Evolutionary conservation across 805 yeast species (phyloP).

Genomic region (Candida vaughaniae): DNA sequence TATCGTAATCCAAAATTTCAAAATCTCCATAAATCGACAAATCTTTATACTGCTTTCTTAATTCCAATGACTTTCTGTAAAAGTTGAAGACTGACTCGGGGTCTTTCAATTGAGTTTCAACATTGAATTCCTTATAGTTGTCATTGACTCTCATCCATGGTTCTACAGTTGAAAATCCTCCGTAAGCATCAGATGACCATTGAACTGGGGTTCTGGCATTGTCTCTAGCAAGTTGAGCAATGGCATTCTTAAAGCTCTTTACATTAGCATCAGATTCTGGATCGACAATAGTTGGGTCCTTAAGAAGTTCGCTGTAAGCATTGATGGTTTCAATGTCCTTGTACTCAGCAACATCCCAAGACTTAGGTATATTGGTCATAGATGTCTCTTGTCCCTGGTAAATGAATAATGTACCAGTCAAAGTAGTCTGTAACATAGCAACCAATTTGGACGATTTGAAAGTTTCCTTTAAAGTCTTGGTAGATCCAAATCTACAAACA

Average conservation of each 20-base stretch:
- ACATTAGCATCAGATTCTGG: constrained; percentile 2
- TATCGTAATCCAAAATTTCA: constrained; percentile 42
- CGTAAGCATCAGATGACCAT: constrained; percentile 46
- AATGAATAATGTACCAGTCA: constrained; percentile 55
- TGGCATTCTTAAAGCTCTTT: constrained; percentile 26
- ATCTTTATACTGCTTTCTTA: constrained; percentile 46
- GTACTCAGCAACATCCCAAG: constrained; percentile 51
- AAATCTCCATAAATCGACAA: constrained; percentile 48
- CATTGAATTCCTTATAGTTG: constrained; percentile 50
- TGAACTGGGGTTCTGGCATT: constrained; percentile 58
- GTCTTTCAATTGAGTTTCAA: constrained; percentile 43
- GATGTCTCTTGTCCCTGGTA: constrained; percentile 66
- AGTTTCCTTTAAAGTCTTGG: constrained; percentile 23
- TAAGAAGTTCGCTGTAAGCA: constrained; percentile 31
- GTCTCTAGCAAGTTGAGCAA: constrained; percentile 47
- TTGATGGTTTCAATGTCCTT: constrained; percentile 49
- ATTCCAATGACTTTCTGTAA: constrained; percentile 42
- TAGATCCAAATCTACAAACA: constrained; percentile 52
- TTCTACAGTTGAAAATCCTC: constrained; percentile 46
- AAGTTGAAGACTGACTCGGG: constrained; percentile 46
- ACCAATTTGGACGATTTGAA: constrained; percentile 48
- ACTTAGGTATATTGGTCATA: constrained; percentile 47
- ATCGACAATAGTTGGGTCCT: constrained; percentile 26
- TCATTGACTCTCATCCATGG: constrained; percentile 59
- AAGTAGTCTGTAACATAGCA: constrained; percentile 42